Base-by-base conservation (phyloP, 202 grass and related monocot species). In the Hordeum pubiflorum region DNA sequence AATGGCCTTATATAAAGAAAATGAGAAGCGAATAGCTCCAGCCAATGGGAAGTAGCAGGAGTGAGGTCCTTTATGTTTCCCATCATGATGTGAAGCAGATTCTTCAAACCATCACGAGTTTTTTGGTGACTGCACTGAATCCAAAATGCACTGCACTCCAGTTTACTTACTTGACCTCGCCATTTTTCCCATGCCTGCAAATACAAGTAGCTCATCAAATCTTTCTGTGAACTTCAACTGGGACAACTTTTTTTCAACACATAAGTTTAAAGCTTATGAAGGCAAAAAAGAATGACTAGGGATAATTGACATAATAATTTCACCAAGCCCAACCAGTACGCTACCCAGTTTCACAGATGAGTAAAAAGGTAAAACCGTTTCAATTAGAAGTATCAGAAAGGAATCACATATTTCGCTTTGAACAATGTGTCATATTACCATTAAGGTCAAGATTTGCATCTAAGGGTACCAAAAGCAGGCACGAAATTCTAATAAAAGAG, bases 61-160 rank as follows among this genome's bases (percentile, higher is more conserved):
- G 85, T 86, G 83, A 95, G 72, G 55, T 84, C 81, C 83, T 89
- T 94, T 72, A 92, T 64, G 63, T 93, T 90, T 20, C 95, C 95
- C 87, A 93, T 74, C 90, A 98, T 89, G 68, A 98, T 98, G 75
- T 95, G 90, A 85, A 98, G 93, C 80, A 98, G 89, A 67, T 88
- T 98, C 79, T 84, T 94, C 80, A 98, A 91, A 63, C 95, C 92
- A 75, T 95, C 92, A 55, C 92, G 72, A 37, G 95, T 98, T 91
- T 87, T 89, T 72, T 79, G 82, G 81, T 95, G 95, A 77, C 85
- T 58, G 4, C 95, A 98, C 82, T 95, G 92, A 76, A 98, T 91
- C 95, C 95, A 98, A 84, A 94, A 98, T 79, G 95, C 86, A 83
- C 90, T 95, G 44, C 82, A 84, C 43, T 98, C 88, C 59, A 98